These are phyloP conservation scores for Saposhnikovia divaricata DNA, from an alignment of 129 eudicot species.

Conservation along the genomic window DNA sequence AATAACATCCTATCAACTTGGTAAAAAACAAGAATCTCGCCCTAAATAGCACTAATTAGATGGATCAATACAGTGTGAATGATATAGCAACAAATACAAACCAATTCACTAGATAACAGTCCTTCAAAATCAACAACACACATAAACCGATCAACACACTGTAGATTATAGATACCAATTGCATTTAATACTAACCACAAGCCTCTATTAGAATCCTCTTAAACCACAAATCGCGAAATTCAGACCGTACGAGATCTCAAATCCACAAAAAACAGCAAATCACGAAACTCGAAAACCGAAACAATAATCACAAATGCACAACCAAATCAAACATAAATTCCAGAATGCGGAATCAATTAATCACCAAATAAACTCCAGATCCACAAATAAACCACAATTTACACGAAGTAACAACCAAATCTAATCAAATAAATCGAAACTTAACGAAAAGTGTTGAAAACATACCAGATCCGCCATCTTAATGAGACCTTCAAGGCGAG, in stretches of 20 bases:
- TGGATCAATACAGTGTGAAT: background rate
- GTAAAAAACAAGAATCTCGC: background rate
- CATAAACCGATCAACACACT: background rate
- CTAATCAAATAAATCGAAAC: background rate
- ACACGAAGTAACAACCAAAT: background rate
- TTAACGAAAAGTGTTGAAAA: background rate
- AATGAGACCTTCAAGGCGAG: conserved; percentile 96
- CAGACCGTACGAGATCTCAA: background rate
- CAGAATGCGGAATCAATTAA: background rate
- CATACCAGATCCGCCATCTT: conserved; percentile 92
- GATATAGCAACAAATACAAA: background rate
- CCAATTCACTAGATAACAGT: background rate
- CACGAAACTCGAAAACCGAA: background rate
- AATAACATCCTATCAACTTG: background rate
- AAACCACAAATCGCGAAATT: background rate
- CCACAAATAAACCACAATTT: background rate
- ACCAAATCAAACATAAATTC: background rate
- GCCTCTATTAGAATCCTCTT: background rate
- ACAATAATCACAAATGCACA: background rate
- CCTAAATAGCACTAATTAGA: background rate
- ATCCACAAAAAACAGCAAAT: background rate
- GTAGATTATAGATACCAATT: background rate
- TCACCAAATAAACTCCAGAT: background rate
- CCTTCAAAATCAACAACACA: background rate
- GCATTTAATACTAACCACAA: background rate